Conservation (phyloP, 2,329 filamentous ascomycete species). For the Pseudovirgaria hyperparasitica region DNA sequence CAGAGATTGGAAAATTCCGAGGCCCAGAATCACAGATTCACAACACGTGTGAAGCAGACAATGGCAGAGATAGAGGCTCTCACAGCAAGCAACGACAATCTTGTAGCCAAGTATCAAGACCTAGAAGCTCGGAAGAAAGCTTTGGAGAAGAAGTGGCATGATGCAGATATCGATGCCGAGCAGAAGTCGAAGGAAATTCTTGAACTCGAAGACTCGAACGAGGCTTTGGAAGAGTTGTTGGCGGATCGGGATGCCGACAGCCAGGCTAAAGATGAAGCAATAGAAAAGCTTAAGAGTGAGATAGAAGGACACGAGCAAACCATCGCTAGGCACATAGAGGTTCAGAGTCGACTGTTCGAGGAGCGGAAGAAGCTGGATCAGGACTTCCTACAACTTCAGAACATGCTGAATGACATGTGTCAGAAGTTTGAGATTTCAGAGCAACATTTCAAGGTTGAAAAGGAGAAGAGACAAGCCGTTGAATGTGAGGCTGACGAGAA, state of each 20-base stretch:
- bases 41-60: conserved; percentile 21
- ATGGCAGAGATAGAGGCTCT: conserved; percentile 24
- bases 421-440: conserved; percentile 23
- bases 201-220: conserved; percentile 20
- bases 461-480: conserved; percentile 26
- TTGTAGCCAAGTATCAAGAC: conserved; percentile 23
- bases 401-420: conserved; percentile 15
- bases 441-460: conserved; percentile 22
- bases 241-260: not conserved
- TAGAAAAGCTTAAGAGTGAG: not conserved
- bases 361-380: conserved; percentile 17
- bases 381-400: conserved; percentile 17
- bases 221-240: not conserved
- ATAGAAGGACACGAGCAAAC: not conserved
- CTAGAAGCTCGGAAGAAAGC: conserved; percentile 7
- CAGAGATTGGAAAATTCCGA: conserved; percentile 24
- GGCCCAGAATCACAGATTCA: conserved; percentile 14
- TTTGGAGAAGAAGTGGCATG: conserved; percentile 22
- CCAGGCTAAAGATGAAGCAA: not conserved
- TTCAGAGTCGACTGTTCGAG: not conserved
- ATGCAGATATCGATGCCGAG: conserved; percentile 25
- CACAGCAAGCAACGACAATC: conserved; percentile 20
- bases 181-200: conserved; percentile 23
- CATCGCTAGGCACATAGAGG: not conserved
- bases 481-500: conserved; percentile 19